Evolutionary conservation across 2,329 filamentous ascomycete genomes (phyloP).

Genomic region (Aspergillus floridensis): DNA sequence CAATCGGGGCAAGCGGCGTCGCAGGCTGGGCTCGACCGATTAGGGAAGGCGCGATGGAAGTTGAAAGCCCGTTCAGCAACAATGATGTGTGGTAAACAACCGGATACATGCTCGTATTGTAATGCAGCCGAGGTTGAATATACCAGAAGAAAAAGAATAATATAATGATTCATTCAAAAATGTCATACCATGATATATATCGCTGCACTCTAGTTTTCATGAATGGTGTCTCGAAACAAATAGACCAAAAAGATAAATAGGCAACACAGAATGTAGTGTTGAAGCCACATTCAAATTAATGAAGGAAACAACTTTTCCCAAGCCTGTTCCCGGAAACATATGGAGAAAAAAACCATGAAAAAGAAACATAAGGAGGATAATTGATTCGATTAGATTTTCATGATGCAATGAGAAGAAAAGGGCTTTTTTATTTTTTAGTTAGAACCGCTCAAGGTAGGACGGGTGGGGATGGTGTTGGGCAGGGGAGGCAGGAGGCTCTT

Average conservation of each 20-base stretch:
- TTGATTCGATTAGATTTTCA: not conserved
- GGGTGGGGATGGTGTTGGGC: slow-evolving; percentile 36
- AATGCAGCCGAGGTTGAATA: too few species aligned
- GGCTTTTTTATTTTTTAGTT: not conserved
- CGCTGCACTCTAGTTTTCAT: not conserved
- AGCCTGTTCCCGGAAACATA: not conserved
- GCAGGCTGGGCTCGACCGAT: too few species aligned
- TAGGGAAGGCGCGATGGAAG: too few species aligned
- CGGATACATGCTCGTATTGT: too few species aligned
- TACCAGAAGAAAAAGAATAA: not conserved
- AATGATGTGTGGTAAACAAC: too few species aligned
- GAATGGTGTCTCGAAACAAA: not conserved
- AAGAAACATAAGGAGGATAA: too few species aligned
- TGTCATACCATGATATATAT: not conserved
- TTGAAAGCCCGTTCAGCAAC: too few species aligned
- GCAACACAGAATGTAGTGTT: not conserved
- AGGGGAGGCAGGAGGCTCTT: slow-evolving; percentile 47
- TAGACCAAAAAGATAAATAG: not conserved
- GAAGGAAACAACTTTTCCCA: not conserved
- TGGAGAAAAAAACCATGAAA: too few species aligned
- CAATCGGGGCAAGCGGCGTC: too few species aligned
- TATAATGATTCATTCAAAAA: not conserved
- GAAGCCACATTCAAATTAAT: not conserved
- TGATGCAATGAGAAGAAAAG: not conserved
- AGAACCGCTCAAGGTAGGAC: slow-evolving; percentile 22